Percentiles rank a stretch among this genome's conserved stretches.
phyloP scores from a whole-genome alignment of 108 stramenopile genomes.

The Nitzschia palea region DNA sequence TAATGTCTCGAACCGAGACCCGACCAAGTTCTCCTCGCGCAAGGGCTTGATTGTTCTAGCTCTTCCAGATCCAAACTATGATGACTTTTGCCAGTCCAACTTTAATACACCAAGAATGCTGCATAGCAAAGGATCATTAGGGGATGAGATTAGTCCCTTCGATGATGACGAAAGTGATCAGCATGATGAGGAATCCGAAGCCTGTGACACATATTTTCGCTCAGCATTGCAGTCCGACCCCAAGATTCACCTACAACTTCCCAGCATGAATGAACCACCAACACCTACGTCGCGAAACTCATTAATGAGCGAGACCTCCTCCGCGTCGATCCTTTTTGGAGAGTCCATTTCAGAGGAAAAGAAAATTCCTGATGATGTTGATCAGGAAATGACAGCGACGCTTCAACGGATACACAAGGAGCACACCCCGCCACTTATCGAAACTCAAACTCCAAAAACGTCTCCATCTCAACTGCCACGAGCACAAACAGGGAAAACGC shows the following conservation, averaged over 20 bases:
- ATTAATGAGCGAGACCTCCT: background rate
- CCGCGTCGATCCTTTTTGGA: background rate
- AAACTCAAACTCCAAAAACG: no score
- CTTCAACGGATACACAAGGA: background rate
- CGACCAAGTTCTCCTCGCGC: background rate
- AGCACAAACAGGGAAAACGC: background rate
- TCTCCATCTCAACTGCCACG: background rate
- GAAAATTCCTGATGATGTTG: no score
- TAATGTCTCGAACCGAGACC: slow-evolving; percentile 19
- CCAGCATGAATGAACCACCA: background rate
- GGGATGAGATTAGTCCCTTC: slow-evolving; percentile 11
- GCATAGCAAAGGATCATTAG: slow-evolving; percentile 2
- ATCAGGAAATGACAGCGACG: background rate
- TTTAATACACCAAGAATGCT: slow-evolving; percentile 11
- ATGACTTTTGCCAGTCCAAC: slow-evolving; percentile 14
- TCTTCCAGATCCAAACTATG: background rate
- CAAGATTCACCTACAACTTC: background rate
- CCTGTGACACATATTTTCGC: background rate
- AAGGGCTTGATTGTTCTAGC: background rate
- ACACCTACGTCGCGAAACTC: background rate
- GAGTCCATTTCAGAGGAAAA: background rate
- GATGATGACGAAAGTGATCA: background rate
- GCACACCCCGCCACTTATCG: no score
- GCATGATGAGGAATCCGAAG: background rate
- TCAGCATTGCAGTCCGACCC: background rate